Evolutionary conservation across 768 basidiomycete genomes (phyloP).

Genomic region (Piloderma croceum): DNA sequence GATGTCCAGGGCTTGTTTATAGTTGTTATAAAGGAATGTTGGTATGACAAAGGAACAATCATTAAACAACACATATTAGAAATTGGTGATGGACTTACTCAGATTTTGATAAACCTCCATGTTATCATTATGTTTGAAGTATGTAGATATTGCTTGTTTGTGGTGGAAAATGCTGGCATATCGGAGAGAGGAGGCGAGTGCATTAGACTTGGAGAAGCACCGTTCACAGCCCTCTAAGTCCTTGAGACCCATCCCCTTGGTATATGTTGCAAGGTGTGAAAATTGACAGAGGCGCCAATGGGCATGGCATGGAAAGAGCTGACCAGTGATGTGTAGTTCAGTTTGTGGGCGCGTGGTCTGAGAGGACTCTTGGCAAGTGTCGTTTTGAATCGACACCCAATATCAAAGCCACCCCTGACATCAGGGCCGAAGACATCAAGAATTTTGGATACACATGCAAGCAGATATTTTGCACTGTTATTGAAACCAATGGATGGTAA

Average conservation of each 20-base stretch:
- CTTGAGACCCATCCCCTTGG: no score
- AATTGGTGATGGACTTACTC: no score
- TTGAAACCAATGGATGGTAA: background rate
- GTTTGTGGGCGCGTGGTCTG: no score
- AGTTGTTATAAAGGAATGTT: constrained; percentile 1
- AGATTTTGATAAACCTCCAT: background rate
- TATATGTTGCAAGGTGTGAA: no score
- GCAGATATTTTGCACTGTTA: constrained; percentile 24
- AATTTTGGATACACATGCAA: constrained; percentile 17
- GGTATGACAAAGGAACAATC: no score
- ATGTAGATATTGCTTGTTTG: background rate
- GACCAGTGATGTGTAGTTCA: no score
- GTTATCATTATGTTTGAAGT: background rate
- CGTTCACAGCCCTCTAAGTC: no score
- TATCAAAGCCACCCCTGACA: constrained; percentile 20
- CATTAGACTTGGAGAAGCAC: constrained; percentile 1
- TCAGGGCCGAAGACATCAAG: constrained; percentile 16
- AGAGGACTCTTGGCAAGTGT: no score
- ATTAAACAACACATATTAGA: no score
- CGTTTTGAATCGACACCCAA: no score
- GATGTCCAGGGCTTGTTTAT: background rate
- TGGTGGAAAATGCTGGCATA: constrained; percentile 1
- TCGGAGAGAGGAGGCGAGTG: background rate
- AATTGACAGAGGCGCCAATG: no score
- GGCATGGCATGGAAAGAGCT: no score